These are phyloP conservation scores for Mycena albidolilacea DNA, from an alignment of 768 basidiomycete species.

Conservation along the genomic window DNA sequence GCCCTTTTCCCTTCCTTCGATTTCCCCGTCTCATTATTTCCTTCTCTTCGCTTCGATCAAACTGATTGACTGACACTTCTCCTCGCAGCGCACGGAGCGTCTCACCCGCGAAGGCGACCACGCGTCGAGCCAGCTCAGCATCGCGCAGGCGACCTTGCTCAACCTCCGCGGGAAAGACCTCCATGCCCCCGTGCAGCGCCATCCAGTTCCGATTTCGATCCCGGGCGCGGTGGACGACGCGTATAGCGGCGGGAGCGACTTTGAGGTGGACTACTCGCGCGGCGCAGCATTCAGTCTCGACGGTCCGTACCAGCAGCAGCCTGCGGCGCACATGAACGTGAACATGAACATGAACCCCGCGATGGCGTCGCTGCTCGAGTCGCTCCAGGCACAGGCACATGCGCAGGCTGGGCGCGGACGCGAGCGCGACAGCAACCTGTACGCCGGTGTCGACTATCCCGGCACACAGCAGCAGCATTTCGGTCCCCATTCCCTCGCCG, in stretches of 20 bases:
- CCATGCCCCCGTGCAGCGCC: constrained; percentile 11
- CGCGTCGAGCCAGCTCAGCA: constrained; percentile 77
- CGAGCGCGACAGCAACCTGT: constrained; percentile 1
- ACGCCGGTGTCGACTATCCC: constrained; percentile 26
- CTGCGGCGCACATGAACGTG: neutral
- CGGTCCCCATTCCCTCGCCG: constrained; percentile 5
- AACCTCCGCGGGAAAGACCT: constrained; percentile 81
- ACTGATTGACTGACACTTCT: constrained; percentile 9
- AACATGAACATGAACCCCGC: constrained; percentile 50
- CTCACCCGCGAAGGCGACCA: constrained; percentile 71
- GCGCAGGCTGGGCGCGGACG: constrained; percentile 16
- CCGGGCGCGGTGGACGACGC: neutral
- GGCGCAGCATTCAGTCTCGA: constrained; percentile 37
- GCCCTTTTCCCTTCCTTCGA: no score
- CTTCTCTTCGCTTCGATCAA: neutral
- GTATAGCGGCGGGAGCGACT: constrained; percentile 36
- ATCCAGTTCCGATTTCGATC: no score
- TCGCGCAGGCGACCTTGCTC: constrained; percentile 83
- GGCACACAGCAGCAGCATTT: constrained; percentile 29
- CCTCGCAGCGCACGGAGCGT: constrained; percentile 73
- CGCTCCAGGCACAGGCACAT: constrained; percentile 41
- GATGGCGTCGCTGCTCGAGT: constrained; percentile 56
- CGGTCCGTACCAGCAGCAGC: neutral
- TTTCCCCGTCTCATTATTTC: neutral
- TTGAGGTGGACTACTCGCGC: constrained; percentile 60